Conservation (phyloP, 2,329 filamentous ascomycete species). For the Tolypocladium ophioglossoides region DNA sequence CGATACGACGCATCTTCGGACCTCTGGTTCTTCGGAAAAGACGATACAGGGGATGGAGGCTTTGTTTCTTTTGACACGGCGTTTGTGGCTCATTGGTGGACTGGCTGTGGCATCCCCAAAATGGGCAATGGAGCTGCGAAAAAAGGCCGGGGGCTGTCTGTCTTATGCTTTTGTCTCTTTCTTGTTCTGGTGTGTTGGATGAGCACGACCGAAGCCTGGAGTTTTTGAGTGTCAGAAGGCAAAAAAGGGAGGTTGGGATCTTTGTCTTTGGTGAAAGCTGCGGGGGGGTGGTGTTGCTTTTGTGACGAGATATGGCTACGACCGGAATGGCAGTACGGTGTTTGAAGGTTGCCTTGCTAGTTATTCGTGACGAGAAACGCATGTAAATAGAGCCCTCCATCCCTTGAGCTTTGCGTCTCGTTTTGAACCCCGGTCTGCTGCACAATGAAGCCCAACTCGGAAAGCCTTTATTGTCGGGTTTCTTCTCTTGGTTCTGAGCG, state of each 20-base stretch:
- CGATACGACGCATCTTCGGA: background rate
- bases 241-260: background rate
- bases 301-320: too few species aligned
- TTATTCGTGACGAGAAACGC: too few species aligned
- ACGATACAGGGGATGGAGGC: background rate
- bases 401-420: too few species aligned
- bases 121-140: background rate
- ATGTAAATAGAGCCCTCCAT: too few species aligned
- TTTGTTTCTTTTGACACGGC: background rate
- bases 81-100: background rate
- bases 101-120: background rate
- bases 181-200: background rate
- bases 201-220: background rate
- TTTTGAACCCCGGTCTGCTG: too few species aligned
- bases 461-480: too few species aligned
- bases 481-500: too few species aligned
- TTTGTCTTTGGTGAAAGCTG: too few species aligned
- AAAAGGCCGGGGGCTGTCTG: background rate
- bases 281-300: too few species aligned
- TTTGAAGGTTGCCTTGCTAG: too few species aligned
- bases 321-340: too few species aligned
- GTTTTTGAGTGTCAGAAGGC: background rate
- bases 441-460: too few species aligned
- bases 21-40: background rate
- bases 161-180: background rate